These are phyloP conservation scores for Pythium vanterpoolii DNA, from an alignment of 352 stramenopile species.

Conservation along the genomic window DNA sequence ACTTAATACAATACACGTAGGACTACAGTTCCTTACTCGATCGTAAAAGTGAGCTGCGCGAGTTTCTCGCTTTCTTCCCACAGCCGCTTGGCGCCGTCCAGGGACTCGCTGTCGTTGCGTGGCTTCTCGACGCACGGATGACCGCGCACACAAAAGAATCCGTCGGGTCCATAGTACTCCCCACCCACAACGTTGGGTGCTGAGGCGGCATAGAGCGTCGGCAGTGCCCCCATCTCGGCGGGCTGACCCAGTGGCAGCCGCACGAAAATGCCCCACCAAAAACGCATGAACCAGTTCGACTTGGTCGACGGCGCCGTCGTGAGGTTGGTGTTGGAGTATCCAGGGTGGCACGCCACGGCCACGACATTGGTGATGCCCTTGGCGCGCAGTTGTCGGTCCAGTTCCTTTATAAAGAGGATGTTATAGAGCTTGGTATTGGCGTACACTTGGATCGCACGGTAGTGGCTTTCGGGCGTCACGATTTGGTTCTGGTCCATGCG, in stretches of 20 bases:
- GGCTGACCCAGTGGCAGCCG: slow-evolving; percentile 36
- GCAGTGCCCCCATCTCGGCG: slow-evolving; percentile 37
- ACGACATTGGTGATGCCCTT: slow-evolving; percentile 26
- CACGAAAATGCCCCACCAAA: slow-evolving; percentile 12
- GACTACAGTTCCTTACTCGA: no score
- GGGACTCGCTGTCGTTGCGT: no score
- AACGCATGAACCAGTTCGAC: slow-evolving; percentile 21
- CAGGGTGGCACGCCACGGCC: slow-evolving; percentile 30
- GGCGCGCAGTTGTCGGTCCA: slow-evolving; percentile 32
- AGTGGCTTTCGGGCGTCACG: slow-evolving; percentile 34
- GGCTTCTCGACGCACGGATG: no score
- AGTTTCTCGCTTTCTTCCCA: no score
- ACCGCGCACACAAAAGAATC: slow-evolving; percentile 11
- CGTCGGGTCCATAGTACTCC: slow-evolving; percentile 32
- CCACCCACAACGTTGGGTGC: slow-evolving; percentile 21
- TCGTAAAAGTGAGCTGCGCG: no score
- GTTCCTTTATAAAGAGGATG: slow-evolving; percentile 43
- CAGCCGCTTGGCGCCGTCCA: no score
- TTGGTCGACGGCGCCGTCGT: slow-evolving; percentile 22
- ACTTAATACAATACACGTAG: no score
- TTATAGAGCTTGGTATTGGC: slow-evolving; percentile 50
- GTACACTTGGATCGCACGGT: slow-evolving; percentile 28
- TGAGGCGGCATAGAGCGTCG: slow-evolving; percentile 43
- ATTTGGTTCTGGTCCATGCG: slow-evolving; percentile 26
- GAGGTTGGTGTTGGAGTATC: slow-evolving; percentile 36